phyloP scores from a whole-genome alignment of 176 grass and related monocot genomes.

The Bonia amplexicaulis region DNA sequence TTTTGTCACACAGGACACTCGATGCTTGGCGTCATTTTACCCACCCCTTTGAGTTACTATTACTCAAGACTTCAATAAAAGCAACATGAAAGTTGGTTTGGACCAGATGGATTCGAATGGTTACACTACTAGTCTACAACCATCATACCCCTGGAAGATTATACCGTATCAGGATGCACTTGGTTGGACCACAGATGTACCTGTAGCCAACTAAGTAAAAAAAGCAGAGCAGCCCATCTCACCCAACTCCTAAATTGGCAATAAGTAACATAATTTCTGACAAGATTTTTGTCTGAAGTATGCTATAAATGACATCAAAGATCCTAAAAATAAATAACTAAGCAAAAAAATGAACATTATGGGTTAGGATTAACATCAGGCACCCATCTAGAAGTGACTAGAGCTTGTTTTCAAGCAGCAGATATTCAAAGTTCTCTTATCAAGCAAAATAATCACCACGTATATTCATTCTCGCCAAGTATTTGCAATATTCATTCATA shows the following conservation, averaged over 20 bases:
- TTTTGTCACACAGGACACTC: too few species aligned
- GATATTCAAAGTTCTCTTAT: not conserved
- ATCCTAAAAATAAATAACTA: not conserved
- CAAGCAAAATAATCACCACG: not conserved
- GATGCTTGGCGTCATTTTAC: too few species aligned
- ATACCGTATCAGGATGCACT: not conserved
- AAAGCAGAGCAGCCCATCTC: not conserved
- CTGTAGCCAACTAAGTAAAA: not conserved
- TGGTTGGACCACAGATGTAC: not conserved
- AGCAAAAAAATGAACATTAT: not conserved
- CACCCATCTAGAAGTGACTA: not conserved
- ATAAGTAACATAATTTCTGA: not conserved
- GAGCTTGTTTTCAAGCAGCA: not conserved
- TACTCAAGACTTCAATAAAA: not conserved
- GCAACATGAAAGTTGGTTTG: not conserved
- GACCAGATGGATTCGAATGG: not conserved
- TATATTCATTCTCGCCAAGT: conserved; percentile 11
- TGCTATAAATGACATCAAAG: not conserved
- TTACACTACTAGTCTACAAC: not conserved
- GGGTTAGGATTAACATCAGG: not conserved
- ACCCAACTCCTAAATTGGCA: not conserved
- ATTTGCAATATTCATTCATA: conserved; percentile 15
- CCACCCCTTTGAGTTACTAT: too few species aligned
- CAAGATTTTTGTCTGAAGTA: not conserved
- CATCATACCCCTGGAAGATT: not conserved